Conservation (phyloP, 2,329 filamentous ascomycete species). For the Venturia oleaginea region DNA sequence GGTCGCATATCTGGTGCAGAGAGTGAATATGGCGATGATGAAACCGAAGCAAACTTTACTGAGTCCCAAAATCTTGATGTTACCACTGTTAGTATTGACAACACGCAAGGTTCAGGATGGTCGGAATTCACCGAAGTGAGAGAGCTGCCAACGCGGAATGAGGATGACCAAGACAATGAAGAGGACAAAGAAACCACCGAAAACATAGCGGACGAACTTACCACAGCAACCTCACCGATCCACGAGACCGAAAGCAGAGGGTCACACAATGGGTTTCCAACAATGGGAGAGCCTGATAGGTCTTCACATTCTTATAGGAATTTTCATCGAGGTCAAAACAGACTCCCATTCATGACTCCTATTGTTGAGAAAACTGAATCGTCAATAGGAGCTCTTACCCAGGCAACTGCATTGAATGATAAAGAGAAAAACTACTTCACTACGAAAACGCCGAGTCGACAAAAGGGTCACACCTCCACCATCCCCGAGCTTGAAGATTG, state of each 20-base stretch:
- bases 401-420: slow-evolving; percentile 26
- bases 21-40: slow-evolving; percentile 58
- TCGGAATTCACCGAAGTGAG: slow-evolving; percentile 74
- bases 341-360: slow-evolving; percentile 95
- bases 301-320: slow-evolving; percentile 64
- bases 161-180: slow-evolving; percentile 29
- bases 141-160: slow-evolving; percentile 49
- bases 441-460: slow-evolving; percentile 69
- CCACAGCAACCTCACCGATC: slow-evolving; percentile 40
- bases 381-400: slow-evolving; percentile 60
- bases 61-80: slow-evolving; percentile 25
- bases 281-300: neutral
- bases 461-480: slow-evolving; percentile 24
- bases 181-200: slow-evolving; percentile 19
- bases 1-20: slow-evolving; percentile 56
- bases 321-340: slow-evolving; percentile 68
- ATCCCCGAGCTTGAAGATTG: slow-evolving; percentile 37
- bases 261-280: slow-evolving; percentile 23
- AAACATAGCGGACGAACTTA: slow-evolving; percentile 29
- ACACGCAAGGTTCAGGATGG: slow-evolving; percentile 62
- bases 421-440: slow-evolving; percentile 48
- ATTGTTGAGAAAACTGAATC: slow-evolving; percentile 94
- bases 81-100: slow-evolving; percentile 22
- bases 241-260: slow-evolving; percentile 24
- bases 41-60: slow-evolving; percentile 41